Evolutionary conservation across 768 basidiomycete species (phyloP).

Genomic region (Polyporus arcularius): DNA sequence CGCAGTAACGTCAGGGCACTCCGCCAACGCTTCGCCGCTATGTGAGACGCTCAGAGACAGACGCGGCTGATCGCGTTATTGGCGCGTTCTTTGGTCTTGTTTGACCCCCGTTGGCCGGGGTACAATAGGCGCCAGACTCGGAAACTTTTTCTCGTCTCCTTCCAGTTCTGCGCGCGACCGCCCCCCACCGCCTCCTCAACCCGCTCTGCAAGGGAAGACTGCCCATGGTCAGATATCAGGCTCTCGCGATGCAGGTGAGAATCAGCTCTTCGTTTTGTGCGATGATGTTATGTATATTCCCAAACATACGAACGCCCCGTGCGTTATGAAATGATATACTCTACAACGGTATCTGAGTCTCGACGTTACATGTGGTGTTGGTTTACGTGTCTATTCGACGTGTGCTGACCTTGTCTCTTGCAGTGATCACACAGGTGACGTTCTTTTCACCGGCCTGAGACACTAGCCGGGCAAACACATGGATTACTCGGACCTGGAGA

Average conservation of each 20-base stretch:
- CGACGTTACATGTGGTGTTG: background rate
- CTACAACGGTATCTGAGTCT: conserved; percentile 29
- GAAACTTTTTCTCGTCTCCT: no score
- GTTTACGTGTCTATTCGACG: background rate
- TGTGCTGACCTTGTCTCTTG: conserved; percentile 14
- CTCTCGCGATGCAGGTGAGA: conserved; percentile 9
- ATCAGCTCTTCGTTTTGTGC: background rate
- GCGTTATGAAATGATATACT: conserved; percentile 24
- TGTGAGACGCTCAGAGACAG: no score
- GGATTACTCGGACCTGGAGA: background rate
- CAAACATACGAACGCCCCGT: conserved; percentile 27
- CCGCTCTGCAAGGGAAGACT: no score
- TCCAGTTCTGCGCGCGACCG: no score
- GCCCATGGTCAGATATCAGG: no score
- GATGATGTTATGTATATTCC: conserved; percentile 24
- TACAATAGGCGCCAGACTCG: no score
- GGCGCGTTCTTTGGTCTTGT: no score
- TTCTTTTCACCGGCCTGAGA: background rate
- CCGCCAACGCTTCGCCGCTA: no score
- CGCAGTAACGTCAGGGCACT: no score
- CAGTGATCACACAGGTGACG: background rate
- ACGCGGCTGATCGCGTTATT: no score
- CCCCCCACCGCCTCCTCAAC: no score
- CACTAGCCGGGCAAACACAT: background rate
- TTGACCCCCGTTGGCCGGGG: no score